Conservation (phyloP, 176 grass and related monocot species). For the Panicum miliaceum region DNA sequence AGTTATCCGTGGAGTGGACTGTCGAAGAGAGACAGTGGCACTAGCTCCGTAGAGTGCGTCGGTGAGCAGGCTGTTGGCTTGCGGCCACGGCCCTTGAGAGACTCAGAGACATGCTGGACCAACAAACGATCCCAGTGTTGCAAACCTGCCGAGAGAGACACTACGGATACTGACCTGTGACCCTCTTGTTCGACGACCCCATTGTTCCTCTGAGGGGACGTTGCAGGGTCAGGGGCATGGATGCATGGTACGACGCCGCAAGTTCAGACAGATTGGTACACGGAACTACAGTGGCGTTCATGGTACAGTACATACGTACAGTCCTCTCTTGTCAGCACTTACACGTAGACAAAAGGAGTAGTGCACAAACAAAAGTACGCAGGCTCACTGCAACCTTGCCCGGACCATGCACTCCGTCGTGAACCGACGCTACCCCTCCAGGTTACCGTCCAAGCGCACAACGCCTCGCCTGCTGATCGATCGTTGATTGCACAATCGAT, state of each 20-base stretch:
- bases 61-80: not conserved
- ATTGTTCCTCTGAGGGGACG: not conserved
- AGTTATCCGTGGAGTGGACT: not conserved
- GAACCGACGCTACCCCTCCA: not conserved
- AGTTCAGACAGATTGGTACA: constrained; percentile 21
- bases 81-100: not conserved
- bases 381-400: not conserved
- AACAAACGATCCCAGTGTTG: not conserved
- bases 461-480: not conserved
- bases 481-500: constrained; percentile 32
- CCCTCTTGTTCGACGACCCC: not conserved
- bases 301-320: not conserved
- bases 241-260: not conserved
- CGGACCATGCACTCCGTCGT: not conserved
- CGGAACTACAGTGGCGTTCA: not conserved
- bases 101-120: not conserved
- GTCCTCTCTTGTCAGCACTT: not conserved
- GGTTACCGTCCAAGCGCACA: not conserved
- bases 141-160: not conserved
- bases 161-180: constrained; percentile 8
- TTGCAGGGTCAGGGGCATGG: not conserved
- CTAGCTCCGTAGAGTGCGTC: not conserved
- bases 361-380: constrained; percentile 21
- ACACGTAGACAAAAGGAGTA: not conserved
- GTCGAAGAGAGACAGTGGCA: not conserved